Evolutionary conservation across 768 basidiomycete species (phyloP).

Genomic region (Mycena haematopus): DNA sequence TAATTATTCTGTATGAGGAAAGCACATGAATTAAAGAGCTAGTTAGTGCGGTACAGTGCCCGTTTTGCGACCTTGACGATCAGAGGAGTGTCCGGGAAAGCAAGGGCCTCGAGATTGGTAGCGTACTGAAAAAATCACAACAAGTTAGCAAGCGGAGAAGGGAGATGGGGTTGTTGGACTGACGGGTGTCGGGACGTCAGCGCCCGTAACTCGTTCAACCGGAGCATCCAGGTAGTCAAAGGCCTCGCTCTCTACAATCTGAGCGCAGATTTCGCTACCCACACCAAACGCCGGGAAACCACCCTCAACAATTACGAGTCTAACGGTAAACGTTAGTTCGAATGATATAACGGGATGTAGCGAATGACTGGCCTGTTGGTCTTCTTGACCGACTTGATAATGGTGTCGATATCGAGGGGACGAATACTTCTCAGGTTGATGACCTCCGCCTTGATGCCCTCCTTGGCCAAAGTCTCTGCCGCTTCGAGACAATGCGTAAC

Average conservation of each 20-base stretch:
- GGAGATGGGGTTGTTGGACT: constrained; percentile 41
- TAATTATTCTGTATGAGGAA: constrained; percentile 24
- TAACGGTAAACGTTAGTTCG: constrained; percentile 38
- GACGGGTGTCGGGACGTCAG: constrained; percentile 96
- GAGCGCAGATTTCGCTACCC: constrained; percentile 97
- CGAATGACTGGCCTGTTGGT: constrained; percentile 78
- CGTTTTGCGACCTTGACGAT: constrained; percentile 97
- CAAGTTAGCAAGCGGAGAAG: constrained; percentile 9
- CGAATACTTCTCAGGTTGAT: constrained; percentile 96
- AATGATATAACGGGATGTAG: neutral
- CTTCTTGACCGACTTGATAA: constrained; percentile 97
- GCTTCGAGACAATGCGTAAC: constrained; percentile 95
- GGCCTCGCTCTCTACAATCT: constrained; percentile 96
- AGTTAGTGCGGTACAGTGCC: constrained; percentile 88
- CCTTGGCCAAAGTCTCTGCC: constrained; percentile 90
- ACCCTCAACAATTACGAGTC: constrained; percentile 93
- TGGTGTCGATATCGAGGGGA: constrained; percentile 97
- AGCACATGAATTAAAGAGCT: constrained; percentile 35
- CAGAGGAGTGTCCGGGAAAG: constrained; percentile 92
- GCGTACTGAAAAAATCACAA: constrained; percentile 69
- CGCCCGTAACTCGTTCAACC: constrained; percentile 96
- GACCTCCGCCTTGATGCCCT: constrained; percentile 97
- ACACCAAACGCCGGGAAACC: constrained; percentile 99
- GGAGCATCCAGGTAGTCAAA: constrained; percentile 99
- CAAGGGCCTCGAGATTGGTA: constrained; percentile 82